Evolutionary conservation across 2,329 filamentous ascomycete species (phyloP).

Genomic region (Sordariomycetes sp.): DNA sequence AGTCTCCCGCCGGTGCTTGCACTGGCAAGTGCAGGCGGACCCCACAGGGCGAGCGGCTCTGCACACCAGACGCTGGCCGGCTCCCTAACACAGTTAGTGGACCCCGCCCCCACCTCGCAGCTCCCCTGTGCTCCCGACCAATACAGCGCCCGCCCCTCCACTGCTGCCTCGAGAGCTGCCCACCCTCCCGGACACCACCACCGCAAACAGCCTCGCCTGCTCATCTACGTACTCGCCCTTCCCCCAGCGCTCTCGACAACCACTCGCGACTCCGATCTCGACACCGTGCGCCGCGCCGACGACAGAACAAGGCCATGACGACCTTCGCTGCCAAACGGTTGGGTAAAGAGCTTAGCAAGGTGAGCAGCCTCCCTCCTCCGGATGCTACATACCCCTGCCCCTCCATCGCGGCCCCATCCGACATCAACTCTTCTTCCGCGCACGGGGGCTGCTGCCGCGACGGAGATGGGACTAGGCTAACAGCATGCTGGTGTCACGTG

Average conservation of each 20-base stretch:
- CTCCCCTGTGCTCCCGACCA: neutral
- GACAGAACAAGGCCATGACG: constrained; percentile 13
- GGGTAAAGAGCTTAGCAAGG: constrained; percentile 46
- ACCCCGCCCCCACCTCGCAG: neutral
- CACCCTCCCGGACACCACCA: neutral
- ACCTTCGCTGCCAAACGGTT: constrained; percentile 42
- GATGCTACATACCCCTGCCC: neutral
- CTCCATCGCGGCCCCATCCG: neutral
- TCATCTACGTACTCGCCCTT: neutral
- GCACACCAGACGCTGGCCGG: neutral
- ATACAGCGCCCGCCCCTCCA: neutral
- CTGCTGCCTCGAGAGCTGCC: neutral
- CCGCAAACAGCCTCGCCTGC: constrained; percentile 1
- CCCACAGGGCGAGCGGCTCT: neutral
- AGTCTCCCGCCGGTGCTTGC: too few relatives aligned
- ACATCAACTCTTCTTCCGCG: neutral
- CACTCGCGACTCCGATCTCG: neutral
- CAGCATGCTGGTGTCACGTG: neutral
- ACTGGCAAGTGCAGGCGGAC: neutral
- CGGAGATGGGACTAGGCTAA: neutral
- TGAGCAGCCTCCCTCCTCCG: constrained; percentile 13
- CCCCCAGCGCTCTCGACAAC: neutral
- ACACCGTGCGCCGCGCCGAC: constrained; percentile 8
- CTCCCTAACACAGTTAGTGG: neutral
- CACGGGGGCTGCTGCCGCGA: neutral